These are phyloP conservation scores for Bolboschoenus planiculmis DNA, from an alignment of 176 grass and related monocot genomes.

Conservation along the genomic window DNA sequence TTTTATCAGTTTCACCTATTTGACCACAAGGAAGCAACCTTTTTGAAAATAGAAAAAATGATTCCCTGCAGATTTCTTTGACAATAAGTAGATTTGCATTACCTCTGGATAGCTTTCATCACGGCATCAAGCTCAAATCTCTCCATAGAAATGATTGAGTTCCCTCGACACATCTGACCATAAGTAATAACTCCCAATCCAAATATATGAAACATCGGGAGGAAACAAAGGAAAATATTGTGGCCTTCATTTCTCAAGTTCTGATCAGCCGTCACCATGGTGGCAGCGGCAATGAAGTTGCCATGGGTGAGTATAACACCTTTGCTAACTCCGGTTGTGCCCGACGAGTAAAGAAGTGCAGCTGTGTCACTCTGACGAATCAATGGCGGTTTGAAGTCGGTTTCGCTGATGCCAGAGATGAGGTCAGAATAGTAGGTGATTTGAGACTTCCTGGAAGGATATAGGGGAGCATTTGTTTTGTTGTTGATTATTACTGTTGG, in stretches of 20 bases:
- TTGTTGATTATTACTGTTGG: conserved; percentile 57
- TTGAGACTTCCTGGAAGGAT: conserved; percentile 1
- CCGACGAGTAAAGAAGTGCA: conserved; percentile 81
- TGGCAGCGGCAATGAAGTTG: conserved; percentile 62
- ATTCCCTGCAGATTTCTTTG: background rate
- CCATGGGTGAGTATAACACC: conserved; percentile 82
- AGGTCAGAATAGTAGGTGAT: conserved; percentile 51
- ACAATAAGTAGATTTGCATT: conserved; percentile 4
- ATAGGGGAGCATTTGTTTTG: background rate
- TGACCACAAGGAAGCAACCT: background rate
- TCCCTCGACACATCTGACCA: conserved; percentile 64
- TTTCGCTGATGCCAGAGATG: conserved; percentile 22
- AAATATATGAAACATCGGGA: conserved; percentile 98
- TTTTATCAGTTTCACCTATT: background rate
- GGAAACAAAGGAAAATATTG: conserved; percentile 87
- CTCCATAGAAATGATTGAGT: conserved; percentile 56
- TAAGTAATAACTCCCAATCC: conserved; percentile 61
- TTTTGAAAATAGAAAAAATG: background rate
- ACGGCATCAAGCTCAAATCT: conserved; percentile 55
- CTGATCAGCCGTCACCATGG: conserved; percentile 59
- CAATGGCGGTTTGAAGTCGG: conserved; percentile 36
- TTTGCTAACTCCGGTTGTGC: conserved; percentile 90
- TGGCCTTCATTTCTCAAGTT: conserved; percentile 43
- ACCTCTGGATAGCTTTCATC: conserved; percentile 44
- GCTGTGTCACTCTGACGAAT: conserved; percentile 53